phyloP scores from a whole-genome alignment of 23 red algal species.

The Chondrus crispus region DNA sequence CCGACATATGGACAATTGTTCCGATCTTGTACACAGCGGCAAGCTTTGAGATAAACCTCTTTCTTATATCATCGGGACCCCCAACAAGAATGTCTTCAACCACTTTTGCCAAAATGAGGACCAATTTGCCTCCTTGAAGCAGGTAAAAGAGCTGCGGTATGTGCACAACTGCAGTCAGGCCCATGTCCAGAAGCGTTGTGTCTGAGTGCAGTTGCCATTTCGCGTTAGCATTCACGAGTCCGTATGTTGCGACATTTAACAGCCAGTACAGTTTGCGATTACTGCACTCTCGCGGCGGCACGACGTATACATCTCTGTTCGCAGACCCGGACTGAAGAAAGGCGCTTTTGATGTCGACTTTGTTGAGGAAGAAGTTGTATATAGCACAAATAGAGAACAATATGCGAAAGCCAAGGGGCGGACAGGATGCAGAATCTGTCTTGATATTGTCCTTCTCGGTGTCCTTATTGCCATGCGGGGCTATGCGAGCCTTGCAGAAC shows the following conservation, averaged over 20 bases:
- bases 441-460: too few species aligned
- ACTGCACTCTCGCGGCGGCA: background rate
- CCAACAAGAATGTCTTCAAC: background rate
- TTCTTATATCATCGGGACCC: background rate
- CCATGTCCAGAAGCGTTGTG: background rate
- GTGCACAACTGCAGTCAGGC: background rate
- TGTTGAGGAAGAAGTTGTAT: background rate
- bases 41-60: background rate
- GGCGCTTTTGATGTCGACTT: conserved; percentile 16
- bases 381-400: conserved; percentile 8
- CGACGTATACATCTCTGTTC: background rate
- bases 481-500: background rate
- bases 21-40: background rate
- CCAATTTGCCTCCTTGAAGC: background rate
- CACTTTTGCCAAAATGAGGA: background rate
- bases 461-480: too few species aligned
- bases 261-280: background rate
- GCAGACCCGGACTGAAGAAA: conserved; percentile 12
- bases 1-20: background rate
- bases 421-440: too few species aligned
- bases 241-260: background rate
- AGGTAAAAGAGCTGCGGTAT: background rate
- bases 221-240: background rate
- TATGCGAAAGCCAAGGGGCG: too few species aligned
- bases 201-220: conserved; percentile 33